phyloP scores from a whole-genome alignment of 305 asterid species.

The Stenogyne calaminthoides region DNA sequence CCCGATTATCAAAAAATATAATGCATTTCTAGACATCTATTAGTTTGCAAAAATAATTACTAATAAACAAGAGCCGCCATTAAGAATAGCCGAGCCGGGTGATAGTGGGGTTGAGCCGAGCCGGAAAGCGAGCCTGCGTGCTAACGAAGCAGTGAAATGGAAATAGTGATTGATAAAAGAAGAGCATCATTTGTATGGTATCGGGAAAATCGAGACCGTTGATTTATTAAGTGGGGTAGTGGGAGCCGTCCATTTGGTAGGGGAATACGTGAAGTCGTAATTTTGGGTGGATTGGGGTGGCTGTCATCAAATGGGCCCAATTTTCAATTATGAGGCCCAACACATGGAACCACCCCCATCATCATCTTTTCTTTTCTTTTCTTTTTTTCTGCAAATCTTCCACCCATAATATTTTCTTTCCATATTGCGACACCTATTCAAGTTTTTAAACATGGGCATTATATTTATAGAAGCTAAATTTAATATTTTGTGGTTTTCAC shows the following conservation, averaged over 20 bases:
- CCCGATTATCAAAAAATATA: no score
- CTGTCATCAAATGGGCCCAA: constrained; percentile 48
- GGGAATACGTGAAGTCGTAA: constrained; percentile 37
- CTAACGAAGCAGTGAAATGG: constrained; percentile 38
- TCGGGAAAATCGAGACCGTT: constrained; percentile 34
- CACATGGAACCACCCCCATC: constrained; percentile 40
- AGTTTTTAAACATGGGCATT: neutral
- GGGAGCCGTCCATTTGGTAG: constrained; percentile 43
- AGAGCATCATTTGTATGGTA: constrained; percentile 31
- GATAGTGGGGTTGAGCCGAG: constrained; percentile 20
- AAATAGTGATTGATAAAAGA: constrained; percentile 24
- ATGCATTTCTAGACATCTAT: no score
- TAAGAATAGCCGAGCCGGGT: constrained; percentile 10
- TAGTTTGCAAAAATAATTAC: no score
- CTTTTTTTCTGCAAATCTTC: neutral
- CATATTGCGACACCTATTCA: constrained; percentile 4
- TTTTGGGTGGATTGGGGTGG: constrained; percentile 40
- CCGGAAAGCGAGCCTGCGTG: constrained; percentile 41
- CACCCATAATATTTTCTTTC: neutral
- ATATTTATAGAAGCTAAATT: neutral
- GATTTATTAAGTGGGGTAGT: constrained; percentile 13
- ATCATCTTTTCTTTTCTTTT: neutral
- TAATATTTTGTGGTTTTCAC: neutral
- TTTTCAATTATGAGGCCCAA: constrained; percentile 37
- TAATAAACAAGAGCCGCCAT: constrained; percentile 8